Percentiles rank a stretch among this genome's conserved stretches.
phyloP scores from a whole-genome alignment of 140 eudicot genomes.

The Stevia rebaudiana region DNA sequence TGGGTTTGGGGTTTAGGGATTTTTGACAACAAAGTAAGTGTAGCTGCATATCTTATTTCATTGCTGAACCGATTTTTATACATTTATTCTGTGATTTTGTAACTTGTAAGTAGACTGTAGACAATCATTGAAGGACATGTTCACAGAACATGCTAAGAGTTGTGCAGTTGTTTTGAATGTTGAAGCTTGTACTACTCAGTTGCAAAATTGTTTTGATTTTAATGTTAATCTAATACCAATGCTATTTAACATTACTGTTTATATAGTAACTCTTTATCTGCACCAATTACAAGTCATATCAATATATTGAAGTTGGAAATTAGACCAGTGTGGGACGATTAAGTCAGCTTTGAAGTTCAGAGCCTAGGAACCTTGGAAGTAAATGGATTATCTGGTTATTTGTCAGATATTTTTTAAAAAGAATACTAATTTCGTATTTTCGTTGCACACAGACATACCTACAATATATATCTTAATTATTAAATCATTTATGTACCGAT shows the following conservation, averaged over 20 bases:
- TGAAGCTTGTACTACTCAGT: not conserved
- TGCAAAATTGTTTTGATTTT: not conserved
- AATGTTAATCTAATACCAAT: not conserved
- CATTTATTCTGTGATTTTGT: too few species aligned
- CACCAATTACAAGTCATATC: not conserved
- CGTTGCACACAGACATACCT: not conserved
- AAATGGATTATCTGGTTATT: not conserved
- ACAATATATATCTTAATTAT: not conserved
- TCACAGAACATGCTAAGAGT: not conserved
- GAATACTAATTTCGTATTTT: not conserved
- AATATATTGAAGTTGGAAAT: not conserved
- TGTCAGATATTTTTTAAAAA: not conserved
- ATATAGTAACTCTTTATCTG: not conserved
- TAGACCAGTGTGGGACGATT: not conserved
- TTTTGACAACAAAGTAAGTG: not conserved
- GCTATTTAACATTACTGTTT: not conserved
- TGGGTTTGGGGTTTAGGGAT: not conserved
- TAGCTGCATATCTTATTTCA: not conserved
- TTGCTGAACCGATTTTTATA: not conserved
- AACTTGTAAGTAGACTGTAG: not conserved
- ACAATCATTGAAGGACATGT: not conserved
- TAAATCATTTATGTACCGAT: not conserved
- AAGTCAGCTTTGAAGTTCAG: not conserved
- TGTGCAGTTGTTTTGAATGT: not conserved
- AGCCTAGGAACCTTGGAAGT: not conserved